Conservation (phyloP, 1,284 basidiomycete genomes). For the Exobasidium rhododendri region DNA sequence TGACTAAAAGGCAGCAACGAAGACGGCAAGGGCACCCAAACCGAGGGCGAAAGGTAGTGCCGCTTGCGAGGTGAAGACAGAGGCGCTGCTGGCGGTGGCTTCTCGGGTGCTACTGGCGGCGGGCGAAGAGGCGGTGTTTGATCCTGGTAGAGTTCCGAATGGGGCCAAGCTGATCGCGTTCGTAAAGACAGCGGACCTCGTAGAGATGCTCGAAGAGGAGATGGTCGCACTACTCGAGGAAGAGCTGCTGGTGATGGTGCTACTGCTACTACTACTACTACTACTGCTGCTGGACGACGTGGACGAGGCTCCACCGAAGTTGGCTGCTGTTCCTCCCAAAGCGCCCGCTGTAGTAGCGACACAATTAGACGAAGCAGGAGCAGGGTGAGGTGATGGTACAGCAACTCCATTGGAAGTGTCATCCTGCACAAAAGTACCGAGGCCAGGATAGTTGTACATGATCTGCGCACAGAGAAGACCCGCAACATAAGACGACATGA, state of each 20-base stretch:
- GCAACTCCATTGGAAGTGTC: conserved; percentile 12
- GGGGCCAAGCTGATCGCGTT: background rate
- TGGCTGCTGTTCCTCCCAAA: background rate
- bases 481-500: too few species aligned
- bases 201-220: too few species aligned
- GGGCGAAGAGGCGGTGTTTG: background rate
- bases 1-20: background rate
- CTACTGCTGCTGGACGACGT: background rate
- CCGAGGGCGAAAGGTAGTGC: background rate
- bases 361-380: conserved; percentile 12
- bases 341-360: background rate
- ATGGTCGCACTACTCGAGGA: background rate
- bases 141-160: background rate
- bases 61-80: background rate
- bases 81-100: background rate
- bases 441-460: conserved; percentile 17
- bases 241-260: conserved; percentile 4
- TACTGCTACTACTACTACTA: conserved; percentile 2
- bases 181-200: background rate
- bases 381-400: conserved; percentile 13
- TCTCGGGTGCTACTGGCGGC: background rate
- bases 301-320: background rate
- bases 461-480: conserved; percentile 7
- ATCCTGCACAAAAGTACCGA: conserved; percentile 7
- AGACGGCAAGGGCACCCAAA: background rate